phyloP scores from a whole-genome alignment of 2,329 filamentous ascomycete genomes.

The Cercospora sojina region DNA sequence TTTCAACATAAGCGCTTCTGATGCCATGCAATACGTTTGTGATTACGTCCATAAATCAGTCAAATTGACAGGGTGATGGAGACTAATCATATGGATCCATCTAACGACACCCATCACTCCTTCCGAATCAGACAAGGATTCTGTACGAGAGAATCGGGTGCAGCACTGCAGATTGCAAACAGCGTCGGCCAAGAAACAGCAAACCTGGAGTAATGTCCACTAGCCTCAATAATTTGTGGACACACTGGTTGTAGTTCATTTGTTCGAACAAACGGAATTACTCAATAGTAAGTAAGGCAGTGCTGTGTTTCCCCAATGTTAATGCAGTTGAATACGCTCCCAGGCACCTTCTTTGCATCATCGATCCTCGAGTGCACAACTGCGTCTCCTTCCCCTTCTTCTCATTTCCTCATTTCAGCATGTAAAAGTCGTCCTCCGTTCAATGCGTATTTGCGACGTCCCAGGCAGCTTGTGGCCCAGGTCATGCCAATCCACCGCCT shows the following conservation, averaged over 20 bases:
- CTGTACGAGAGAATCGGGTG: background rate
- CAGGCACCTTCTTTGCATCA: constrained; percentile 1
- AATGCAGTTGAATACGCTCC: constrained; percentile 6
- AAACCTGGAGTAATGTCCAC: background rate
- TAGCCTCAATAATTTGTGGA: background rate
- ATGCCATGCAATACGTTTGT: background rate
- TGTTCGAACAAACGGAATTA: constrained; percentile 7
- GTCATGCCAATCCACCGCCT: constrained; percentile 2
- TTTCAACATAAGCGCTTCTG: background rate
- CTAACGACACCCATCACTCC: background rate
- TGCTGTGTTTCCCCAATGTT: constrained; percentile 9
- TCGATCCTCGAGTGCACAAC: background rate
- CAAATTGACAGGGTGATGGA: background rate
- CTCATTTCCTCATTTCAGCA: constrained; percentile 15
- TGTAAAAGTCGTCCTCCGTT: constrained; percentile 19
- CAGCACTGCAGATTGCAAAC: background rate
- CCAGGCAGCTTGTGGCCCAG: constrained; percentile 2
- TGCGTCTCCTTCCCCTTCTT: background rate
- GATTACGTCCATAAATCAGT: background rate
- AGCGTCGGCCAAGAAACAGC: background rate
- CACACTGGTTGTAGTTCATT: constrained; percentile 1
- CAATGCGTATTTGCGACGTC: constrained; percentile 12
- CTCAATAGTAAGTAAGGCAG: constrained; percentile 8
- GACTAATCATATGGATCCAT: background rate
- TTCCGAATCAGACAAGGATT: background rate